Conservation (phyloP, 2,329 filamentous ascomycete genomes). For the Alternaria longipes region DNA sequence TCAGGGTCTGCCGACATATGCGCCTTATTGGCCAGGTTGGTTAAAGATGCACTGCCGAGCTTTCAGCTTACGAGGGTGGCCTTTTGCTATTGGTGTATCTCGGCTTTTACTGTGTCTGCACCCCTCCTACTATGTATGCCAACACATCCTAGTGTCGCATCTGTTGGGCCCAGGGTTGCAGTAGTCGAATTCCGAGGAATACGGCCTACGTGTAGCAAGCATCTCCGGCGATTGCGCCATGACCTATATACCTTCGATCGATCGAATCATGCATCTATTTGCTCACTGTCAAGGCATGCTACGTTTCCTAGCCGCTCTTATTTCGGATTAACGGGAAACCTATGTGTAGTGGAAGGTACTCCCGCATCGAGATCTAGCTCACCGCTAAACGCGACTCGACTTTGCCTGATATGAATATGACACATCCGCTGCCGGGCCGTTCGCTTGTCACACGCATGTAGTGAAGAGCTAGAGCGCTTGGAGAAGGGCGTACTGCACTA, state of each 20-base stretch:
- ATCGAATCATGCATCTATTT: conserved; percentile 15
- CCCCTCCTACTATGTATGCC: conserved; percentile 6
- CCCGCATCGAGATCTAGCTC: conserved; percentile 12
- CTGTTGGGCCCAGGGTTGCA: conserved; percentile 17
- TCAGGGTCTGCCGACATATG: conserved; percentile 19
- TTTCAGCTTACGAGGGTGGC: conserved; percentile 23
- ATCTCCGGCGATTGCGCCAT: conserved; percentile 20
- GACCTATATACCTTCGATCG: conserved; percentile 6
- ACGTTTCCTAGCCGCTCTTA: neutral
- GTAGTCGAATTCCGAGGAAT: conserved; percentile 15
- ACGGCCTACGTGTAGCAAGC: conserved; percentile 25
- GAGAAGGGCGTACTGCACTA: conserved; percentile 17
- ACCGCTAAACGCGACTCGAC: conserved; percentile 14
- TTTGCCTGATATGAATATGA: conserved; percentile 9
- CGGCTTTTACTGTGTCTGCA: conserved; percentile 18
- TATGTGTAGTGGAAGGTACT: conserved; percentile 7
- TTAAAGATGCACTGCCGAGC: conserved; percentile 18
- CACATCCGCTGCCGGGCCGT: conserved; percentile 17
- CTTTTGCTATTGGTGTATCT: conserved; percentile 28
- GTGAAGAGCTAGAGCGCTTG: conserved; percentile 14
- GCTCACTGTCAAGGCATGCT: conserved; percentile 9
- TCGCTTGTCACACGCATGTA: conserved; percentile 17
- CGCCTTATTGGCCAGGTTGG: conserved; percentile 21
- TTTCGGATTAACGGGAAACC: neutral
- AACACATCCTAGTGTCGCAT: conserved; percentile 24